A percentile compares a stretch with the other conserved stretches of the same genome.
These are phyloP conservation scores for Xylariaceae sp. DNA, from an alignment of 2,329 filamentous ascomycete genomes.

Conservation along the genomic window DNA sequence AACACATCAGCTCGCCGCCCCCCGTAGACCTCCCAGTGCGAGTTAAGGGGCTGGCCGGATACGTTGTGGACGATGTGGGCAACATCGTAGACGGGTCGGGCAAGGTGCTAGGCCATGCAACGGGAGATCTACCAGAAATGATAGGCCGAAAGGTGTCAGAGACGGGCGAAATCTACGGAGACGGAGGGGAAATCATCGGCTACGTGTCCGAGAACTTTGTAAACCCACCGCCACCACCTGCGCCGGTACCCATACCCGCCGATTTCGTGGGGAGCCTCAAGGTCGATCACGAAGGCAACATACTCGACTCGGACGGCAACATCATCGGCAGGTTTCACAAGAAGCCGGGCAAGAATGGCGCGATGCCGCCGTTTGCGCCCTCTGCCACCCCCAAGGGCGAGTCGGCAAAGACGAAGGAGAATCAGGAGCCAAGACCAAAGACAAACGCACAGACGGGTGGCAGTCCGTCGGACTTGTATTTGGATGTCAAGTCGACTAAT, in stretches of 20 bases:
- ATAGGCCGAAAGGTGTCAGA: constrained; percentile 43
- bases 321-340: constrained; percentile 45
- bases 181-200: constrained; percentile 38
- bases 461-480: constrained; percentile 48
- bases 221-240: constrained; percentile 19
- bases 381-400: constrained; percentile 1
- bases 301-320: constrained; percentile 40
- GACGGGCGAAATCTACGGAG: constrained; percentile 42
- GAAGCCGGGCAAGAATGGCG: constrained; percentile 20
- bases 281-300: constrained; percentile 42
- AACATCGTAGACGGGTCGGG: constrained; percentile 47
- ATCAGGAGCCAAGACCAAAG: constrained; percentile 26
- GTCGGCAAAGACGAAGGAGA: constrained; percentile 12
- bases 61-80: constrained; percentile 48
- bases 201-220: constrained; percentile 41
- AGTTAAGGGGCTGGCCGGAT: constrained; percentile 40
- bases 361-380: constrained; percentile 16
- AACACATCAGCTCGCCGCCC: constrained; percentile 33
- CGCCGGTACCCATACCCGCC: constrained; percentile 22
- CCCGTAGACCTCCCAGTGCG: constrained; percentile 30
- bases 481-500: constrained; percentile 51
- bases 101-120: constrained; percentile 46
- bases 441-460: constrained; percentile 34
- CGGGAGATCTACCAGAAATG: constrained; percentile 51
- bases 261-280: constrained; percentile 32